phyloP scores from a whole-genome alignment of 208 protist species.

The Leishmania turanica region DNA sequence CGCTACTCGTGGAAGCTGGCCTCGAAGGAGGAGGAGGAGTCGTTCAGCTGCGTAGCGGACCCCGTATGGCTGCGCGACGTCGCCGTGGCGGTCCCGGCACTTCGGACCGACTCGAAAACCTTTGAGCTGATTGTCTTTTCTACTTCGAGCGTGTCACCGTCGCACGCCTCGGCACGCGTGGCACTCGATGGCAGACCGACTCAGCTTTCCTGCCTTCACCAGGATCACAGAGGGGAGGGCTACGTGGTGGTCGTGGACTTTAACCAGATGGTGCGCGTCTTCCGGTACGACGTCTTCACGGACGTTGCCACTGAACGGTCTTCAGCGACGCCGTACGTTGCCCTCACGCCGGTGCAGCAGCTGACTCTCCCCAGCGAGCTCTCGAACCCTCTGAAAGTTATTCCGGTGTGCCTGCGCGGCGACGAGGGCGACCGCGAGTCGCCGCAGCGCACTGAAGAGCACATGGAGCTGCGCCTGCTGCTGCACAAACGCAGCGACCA shows the following conservation, averaged over 20 bases:
- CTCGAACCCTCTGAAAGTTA: slow-evolving; percentile 27
- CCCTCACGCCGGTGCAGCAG: slow-evolving; percentile 29
- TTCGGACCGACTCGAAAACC: slow-evolving; percentile 19
- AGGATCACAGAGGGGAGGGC: slow-evolving; percentile 37
- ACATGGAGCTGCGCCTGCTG: slow-evolving; percentile 33
- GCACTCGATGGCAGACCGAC: slow-evolving; percentile 37
- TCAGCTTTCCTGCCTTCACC: slow-evolving; percentile 37
- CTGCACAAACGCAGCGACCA: slow-evolving; percentile 43
- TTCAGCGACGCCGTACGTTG: slow-evolving; percentile 18
- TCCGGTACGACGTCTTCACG: slow-evolving; percentile 48
- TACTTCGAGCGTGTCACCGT: slow-evolving; percentile 30
- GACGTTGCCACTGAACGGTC: slow-evolving; percentile 8
- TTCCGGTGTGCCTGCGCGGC: slow-evolving; percentile 26
- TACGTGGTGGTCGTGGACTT: slow-evolving; percentile 43
- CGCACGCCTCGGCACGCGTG: slow-evolving; percentile 21
- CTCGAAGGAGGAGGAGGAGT: slow-evolving; percentile 34
- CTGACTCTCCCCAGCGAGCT: slow-evolving; percentile 24
- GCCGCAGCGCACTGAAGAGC: slow-evolving; percentile 17
- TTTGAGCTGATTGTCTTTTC: slow-evolving; percentile 47
- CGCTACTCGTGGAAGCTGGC: slow-evolving; percentile 46
- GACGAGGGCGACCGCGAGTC: slow-evolving; percentile 25
- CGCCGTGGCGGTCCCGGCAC: slow-evolving; percentile 42
- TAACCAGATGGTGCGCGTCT: slow-evolving; percentile 39
- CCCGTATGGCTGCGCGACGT: slow-evolving; percentile 61
- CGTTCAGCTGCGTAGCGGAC: slow-evolving; percentile 50